Conservation (phyloP, 306 rosid species). For the Quercus engelmannii region DNA sequence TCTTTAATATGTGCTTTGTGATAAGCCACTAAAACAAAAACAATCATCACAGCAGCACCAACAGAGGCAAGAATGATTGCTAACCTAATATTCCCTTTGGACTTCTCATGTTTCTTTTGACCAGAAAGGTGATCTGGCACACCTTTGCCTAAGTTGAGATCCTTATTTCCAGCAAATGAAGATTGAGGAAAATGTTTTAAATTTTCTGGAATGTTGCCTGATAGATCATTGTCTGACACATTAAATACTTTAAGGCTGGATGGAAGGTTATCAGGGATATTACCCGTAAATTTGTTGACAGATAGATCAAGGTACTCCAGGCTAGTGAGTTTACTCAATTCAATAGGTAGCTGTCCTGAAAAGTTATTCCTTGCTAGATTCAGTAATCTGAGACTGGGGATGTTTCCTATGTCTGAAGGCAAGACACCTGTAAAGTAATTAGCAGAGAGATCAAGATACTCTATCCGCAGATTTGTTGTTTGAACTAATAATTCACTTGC, state of each 20-base stretch:
- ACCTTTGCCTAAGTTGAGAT: slow-evolving; percentile 35
- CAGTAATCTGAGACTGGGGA: slow-evolving; percentile 76
- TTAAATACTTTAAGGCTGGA: slow-evolving; percentile 60
- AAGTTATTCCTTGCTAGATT: slow-evolving; percentile 74
- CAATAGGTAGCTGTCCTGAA: slow-evolving; percentile 75
- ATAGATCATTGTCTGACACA: slow-evolving; percentile 79
- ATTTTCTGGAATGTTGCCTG: slow-evolving; percentile 70
- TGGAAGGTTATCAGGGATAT: slow-evolving; percentile 78
- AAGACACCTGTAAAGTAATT: slow-evolving; percentile 67
- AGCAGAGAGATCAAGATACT: slow-evolving; percentile 73
- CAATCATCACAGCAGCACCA: slow-evolving; percentile 88
- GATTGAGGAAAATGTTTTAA: slow-evolving; percentile 54
- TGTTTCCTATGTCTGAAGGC: slow-evolving; percentile 68
- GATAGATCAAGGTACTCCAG: slow-evolving; percentile 86
- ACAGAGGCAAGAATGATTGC: slow-evolving; percentile 91
- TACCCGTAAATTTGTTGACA: slow-evolving; percentile 70
- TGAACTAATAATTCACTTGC: slow-evolving; percentile 70
- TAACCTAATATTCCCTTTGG: slow-evolving; percentile 72
- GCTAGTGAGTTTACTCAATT: slow-evolving; percentile 58
- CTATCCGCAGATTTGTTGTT: slow-evolving; percentile 50
- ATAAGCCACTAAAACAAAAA: slow-evolving; percentile 83
- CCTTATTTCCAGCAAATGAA: slow-evolving; percentile 80
- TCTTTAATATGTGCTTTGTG: slow-evolving; percentile 75
- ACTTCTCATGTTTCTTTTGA: slow-evolving; percentile 32
- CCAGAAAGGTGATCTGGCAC: slow-evolving; percentile 41